Evolutionary conservation across 1,139 yeast species (phyloP).

Genomic region (Hanseniaspora sp.): DNA sequence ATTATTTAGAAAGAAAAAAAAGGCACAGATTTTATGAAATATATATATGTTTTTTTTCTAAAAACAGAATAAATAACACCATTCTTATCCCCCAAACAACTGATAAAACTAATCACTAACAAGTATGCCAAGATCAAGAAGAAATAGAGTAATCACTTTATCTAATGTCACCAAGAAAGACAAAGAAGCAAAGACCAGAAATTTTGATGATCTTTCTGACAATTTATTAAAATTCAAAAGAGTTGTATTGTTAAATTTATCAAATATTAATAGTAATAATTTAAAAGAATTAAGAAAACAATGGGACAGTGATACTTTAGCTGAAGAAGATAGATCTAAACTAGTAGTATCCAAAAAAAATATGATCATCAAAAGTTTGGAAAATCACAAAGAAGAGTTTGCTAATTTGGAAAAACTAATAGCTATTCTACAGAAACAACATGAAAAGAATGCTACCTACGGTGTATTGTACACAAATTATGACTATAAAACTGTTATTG

Average conservation of each 20-base stretch:
- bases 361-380: conserved; percentile 68
- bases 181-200: conserved; percentile 77
- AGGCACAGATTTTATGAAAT: not conserved
- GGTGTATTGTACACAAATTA: conserved; percentile 87
- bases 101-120: no score
- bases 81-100: no score
- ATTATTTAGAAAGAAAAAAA: no score
- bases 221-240: conserved; percentile 66
- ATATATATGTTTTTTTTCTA: no score
- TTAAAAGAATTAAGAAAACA: conserved; percentile 83
- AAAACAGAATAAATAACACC: no score
- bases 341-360: conserved; percentile 75
- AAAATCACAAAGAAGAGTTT: conserved; percentile 14
- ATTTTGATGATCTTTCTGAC: conserved; percentile 79
- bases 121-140: conserved; percentile 86
- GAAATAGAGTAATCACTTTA: conserved; percentile 86
- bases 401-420: conserved; percentile 56
- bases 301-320: conserved; percentile 88
- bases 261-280: conserved; percentile 92
- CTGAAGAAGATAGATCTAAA: conserved; percentile 84
- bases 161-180: conserved; percentile 96
- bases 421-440: conserved; percentile 57
- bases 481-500: conserved; percentile 67
- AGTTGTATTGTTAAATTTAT: conserved; percentile 76
- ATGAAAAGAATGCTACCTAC: conserved; percentile 15